Base-by-base conservation (phyloP, 1,284 basidiomycete genomes). In the Pulveroboletus sp. region DNA sequence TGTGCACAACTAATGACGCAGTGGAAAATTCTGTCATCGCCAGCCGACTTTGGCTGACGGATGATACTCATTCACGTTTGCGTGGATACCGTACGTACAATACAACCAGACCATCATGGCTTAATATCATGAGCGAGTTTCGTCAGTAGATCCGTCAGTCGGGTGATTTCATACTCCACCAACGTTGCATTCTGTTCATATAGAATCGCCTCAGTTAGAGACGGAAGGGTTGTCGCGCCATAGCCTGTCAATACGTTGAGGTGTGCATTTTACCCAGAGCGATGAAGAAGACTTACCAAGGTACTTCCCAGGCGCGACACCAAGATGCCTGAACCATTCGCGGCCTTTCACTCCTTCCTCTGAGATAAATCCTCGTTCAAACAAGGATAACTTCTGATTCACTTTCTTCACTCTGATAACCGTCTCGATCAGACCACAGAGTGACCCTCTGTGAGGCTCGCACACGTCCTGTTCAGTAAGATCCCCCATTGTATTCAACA, bases 271-370 rank as follows among this genome's bases (percentile, higher is more conserved):
- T 36, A 47, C 44, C 24, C 15, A 17, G 4, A 24, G 43, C 15
- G 10, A 9, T 48, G 49, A 47, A 41, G 11, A 55, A 15, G 15
- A 74, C 80, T 61, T 62, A 88, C 93, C 91, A 33, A 93, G 81
- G 85, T 89, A 95, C 65, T 89, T 87, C 29, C 94, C 95, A 9
- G 95, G 95, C 7, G 93, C 91, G 39, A 95, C 91, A 42, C 83
- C 92, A 50, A 96, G 78, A 73, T 95, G 91, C 67, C 79, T 79
- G 70, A 84, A 95, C 93, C 93, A 95, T 68, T 91, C 86, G 33
- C 91, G 80, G 56, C 87, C 87, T 67, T 84, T 86, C 50, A 92
- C 78, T 0, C 95, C 95, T 21, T 80, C 81, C 63, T 89, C 78
- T 7, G 84, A 85, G 63, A 96, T 86, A 73, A 98, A 93, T 12